Percentiles rank a stretch among this genome's conserved stretches.
These are phyloP conservation scores for Basidiobolus meristosporus DNA, from an alignment of 371 early-diverging fungal genomes.

Conservation along the genomic window DNA sequence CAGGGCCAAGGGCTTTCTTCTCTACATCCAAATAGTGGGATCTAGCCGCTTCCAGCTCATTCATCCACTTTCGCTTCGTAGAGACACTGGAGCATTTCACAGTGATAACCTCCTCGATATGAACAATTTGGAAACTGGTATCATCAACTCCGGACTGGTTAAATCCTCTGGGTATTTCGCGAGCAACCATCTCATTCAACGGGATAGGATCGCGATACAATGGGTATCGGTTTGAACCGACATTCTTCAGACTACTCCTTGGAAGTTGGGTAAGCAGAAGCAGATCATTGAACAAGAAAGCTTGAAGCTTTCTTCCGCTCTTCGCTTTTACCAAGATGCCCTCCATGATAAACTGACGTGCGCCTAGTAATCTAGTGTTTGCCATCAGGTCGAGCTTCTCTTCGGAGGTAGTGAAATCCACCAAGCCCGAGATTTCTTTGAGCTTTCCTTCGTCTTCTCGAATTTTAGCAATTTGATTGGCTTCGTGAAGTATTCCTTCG, in stretches of 20 bases:
- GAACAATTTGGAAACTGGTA: conserved; percentile 4
- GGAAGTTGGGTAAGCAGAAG: conserved; percentile 25
- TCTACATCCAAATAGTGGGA: conserved; percentile 1
- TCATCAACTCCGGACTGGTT: conserved; percentile 1
- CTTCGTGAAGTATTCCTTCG: conserved; percentile 42
- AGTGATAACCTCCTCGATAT: conserved; percentile 1
- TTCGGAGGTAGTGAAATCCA: conserved; percentile 38
- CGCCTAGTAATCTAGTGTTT: conserved; percentile 33
- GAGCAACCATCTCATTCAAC: neutral
- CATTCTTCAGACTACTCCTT: conserved; percentile 1
- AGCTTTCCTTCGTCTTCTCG: conserved; percentile 54
- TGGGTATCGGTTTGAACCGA: conserved; percentile 1
- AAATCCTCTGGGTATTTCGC: neutral
- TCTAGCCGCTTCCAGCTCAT: conserved; percentile 3
- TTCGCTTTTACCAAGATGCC: conserved; percentile 66
- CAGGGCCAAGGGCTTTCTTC: neutral
- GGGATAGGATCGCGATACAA: neutral
- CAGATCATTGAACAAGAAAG: conserved; percentile 75
- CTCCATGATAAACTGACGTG: conserved; percentile 60
- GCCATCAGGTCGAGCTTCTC: conserved; percentile 35
- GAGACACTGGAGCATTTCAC: conserved; percentile 2
- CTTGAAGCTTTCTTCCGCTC: conserved; percentile 63
- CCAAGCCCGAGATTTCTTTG: conserved; percentile 34
- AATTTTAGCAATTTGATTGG: conserved; percentile 59
- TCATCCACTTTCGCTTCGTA: conserved; percentile 5